Conservation (phyloP, 2,329 filamentous ascomycete genomes). For the Davidsoniella virescens region DNA sequence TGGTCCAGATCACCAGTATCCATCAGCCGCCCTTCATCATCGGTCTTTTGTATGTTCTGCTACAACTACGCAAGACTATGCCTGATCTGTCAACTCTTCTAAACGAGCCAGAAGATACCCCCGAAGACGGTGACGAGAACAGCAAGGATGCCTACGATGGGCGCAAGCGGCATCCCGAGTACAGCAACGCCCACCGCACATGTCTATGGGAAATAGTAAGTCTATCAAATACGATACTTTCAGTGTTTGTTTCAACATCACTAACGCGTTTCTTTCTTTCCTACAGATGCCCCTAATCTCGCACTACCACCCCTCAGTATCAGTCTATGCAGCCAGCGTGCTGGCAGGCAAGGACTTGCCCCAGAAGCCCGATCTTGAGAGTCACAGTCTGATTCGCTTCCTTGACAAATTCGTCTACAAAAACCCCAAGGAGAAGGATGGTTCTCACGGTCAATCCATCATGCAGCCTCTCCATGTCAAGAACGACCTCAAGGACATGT, state of each 20-base stretch:
- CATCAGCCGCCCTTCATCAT: slow-evolving; percentile 90
- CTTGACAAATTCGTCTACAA: slow-evolving; percentile 97
- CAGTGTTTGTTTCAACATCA: neutral
- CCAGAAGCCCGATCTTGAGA: slow-evolving; percentile 76
- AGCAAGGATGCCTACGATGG: slow-evolving; percentile 51
- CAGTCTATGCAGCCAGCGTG: slow-evolving; percentile 61
- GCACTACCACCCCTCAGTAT: slow-evolving; percentile 89
- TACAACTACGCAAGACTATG: slow-evolving; percentile 65
- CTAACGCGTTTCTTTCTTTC: neutral
- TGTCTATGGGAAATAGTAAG: slow-evolving; percentile 83
- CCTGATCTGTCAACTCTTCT: slow-evolving; percentile 65
- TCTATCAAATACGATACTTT: neutral
- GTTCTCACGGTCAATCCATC: slow-evolving; percentile 66
- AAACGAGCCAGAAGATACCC: slow-evolving; percentile 59
- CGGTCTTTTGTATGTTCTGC: slow-evolving; percentile 77
- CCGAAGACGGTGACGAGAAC: slow-evolving; percentile 41
- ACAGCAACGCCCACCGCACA: slow-evolving; percentile 81
- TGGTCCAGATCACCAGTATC: slow-evolving; percentile 72
- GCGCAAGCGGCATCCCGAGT: slow-evolving; percentile 77
- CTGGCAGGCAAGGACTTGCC: slow-evolving; percentile 54
- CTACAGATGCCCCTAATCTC: slow-evolving; percentile 45
- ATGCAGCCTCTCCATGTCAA: slow-evolving; percentile 70
- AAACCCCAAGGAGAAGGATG: slow-evolving; percentile 59
- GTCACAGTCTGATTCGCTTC: slow-evolving; percentile 87
- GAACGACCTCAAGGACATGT: slow-evolving; percentile 38